Base-by-base conservation (phyloP, 331 rosid genomes). In the Ulmus americana region DNA sequence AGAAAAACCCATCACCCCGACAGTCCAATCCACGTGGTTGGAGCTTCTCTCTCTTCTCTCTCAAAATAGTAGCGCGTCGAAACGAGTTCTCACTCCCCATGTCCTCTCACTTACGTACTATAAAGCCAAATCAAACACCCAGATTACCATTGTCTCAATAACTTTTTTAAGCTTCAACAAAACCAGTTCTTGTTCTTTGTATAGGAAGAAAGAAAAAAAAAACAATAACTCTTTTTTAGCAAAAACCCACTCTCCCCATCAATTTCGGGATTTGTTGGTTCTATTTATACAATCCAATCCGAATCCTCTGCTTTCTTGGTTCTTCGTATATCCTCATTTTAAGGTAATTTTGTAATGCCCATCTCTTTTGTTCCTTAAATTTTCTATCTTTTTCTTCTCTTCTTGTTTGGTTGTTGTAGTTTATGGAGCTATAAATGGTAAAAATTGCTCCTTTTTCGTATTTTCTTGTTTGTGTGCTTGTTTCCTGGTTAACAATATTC, bases 291-390 rank as follows among this genome's bases (percentile, higher is more conserved):
- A 50, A 60, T 46, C 13, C 59, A 61, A 59, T 67, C 73, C 48
- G 44, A 60, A 18, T 47, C 67, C 43, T 61, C 70, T 57, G 10
- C 46, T 44, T 77, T 57, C 44, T 70, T 57, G 59, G 52, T 74
- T 67, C 65, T 68, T 69, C 64, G 45, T 22, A 38, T 64, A 61
- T 85, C 85, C 75, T 60, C 52, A 66, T 45, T 63, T 63, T 45
- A 47, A 77, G 95, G 95, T 74, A 77, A 58, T 28, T 28, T 28
- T 61, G 65, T 3, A n/a, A 59, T 46, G 1, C 68, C 40, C 63
- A 50, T 41, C 46, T 1, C 10, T 5, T 45, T 39, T 48, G 6
- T 55, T 45, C 3, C 28, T 12, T 5, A 28, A 39, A 9, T 15
- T 39, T 4, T 38, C 15, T 16, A 39, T 12, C 50, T 35, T 50